phyloP scores from a whole-genome alignment of 805 yeast species.

The Candida railenensis region DNA sequence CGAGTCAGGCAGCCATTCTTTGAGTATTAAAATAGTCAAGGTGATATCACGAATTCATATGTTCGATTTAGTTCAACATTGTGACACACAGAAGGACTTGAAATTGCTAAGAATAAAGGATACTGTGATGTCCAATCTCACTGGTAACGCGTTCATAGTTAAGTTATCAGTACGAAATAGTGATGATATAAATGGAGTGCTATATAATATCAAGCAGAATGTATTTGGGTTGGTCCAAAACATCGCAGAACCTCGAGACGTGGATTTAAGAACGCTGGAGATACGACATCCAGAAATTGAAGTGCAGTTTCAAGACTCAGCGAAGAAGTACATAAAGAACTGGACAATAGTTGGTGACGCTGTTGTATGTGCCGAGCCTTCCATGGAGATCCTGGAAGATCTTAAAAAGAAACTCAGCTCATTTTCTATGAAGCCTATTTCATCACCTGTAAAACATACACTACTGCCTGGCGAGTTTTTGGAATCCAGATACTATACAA shows the following conservation, averaged over 20 bases:
- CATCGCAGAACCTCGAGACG: background rate
- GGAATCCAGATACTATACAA: conserved; percentile 31
- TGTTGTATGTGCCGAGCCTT: no score
- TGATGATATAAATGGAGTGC: background rate
- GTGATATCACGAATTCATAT: background rate
- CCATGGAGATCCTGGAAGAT: background rate
- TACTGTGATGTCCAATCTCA: background rate
- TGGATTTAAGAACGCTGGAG: background rate
- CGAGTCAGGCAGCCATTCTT: background rate
- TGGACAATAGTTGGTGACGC: no score
- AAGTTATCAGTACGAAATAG: background rate
- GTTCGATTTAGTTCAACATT: background rate
- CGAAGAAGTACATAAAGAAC: background rate
- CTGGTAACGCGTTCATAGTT: background rate
- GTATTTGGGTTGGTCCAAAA: background rate
- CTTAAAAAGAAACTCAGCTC: background rate
- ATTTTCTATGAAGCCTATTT: background rate
- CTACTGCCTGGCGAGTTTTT: conserved; percentile 17
- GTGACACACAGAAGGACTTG: background rate
- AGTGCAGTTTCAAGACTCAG: background rate
- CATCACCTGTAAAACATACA: background rate
- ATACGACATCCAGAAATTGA: background rate
- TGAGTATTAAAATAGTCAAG: background rate
- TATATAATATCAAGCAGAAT: background rate
- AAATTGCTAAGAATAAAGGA: background rate